Base-by-base conservation (phyloP, 768 basidiomycete species). In the Lactarius hengduanensis region DNA sequence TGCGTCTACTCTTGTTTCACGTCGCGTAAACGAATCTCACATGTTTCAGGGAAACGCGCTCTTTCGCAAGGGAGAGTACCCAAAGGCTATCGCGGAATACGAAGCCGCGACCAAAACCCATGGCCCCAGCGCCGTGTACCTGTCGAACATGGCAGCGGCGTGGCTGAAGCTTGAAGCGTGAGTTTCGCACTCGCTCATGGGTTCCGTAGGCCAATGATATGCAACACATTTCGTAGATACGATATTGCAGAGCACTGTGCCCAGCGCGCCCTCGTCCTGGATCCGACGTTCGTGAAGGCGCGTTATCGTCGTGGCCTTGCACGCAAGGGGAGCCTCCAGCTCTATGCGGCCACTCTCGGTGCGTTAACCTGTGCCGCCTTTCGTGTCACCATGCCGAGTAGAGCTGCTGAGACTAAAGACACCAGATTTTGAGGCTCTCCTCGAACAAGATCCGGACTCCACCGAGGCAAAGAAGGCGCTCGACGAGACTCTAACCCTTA, bases 81-180 rank as follows among this genome's bases (percentile, higher is more conserved):
- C 65, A 1, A 75, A 77, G 11, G 80, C 82, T 0, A 74, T 81
- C 3, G 73, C 76, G 0, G 75, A 75, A 57, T 85, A 84, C 69
- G 76, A 77, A 34, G 72, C 69, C 1, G 83, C 83, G 0, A 75
- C 79, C 1, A 43, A 72, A 2, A 71, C 76, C 22, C 78, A 82
- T 53, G 78, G 81, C 1, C 71, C 74, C 0, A 76, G 79, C 30
- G 75, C 80, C 0, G 65, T 78, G 4, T 78, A 80, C 61, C 73
- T 83, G 56, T 60, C 77, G 11, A 84, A 84, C 66, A 71, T 83
- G 30, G 77, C 81, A 0, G 76, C 77, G 22, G 75, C 80, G 0
- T 79, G 79, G 69, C 72, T 84, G 15, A 80, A 82, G 67, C 72
- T 82, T 4, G 73, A 77, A 55, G 22, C 53, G 75, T 74, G 43